Base-by-base conservation (phyloP, 2,329 filamentous ascomycete species). In the Penicillium sp. region DNA sequence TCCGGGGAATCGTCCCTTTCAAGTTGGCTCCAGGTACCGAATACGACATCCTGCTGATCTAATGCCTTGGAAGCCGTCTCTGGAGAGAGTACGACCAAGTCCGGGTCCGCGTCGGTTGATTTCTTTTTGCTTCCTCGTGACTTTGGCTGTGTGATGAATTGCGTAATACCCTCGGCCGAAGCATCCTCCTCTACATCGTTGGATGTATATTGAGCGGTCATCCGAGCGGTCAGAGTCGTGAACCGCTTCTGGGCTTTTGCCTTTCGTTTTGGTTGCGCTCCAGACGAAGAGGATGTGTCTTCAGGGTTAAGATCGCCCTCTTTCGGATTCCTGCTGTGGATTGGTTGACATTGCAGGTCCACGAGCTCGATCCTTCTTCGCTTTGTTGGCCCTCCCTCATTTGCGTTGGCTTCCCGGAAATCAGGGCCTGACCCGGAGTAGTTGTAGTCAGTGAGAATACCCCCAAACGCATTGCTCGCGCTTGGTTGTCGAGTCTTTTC, bases 21-120 rank as follows among this genome's bases (percentile, higher is more conserved):
- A 24, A 96, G 77, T 72, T 96, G 92, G 72, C 92, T 96, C 1
- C 89, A 93, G 0, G 91, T 95, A 1, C 91, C 92, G 75, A 96
- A 96, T 0, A 96, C 77, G 69, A 93, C 90, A 60, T 92, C 86
- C 71, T 95, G 92, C 1, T 83, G 79, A 3, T 84, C 81, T 14
- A 89, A 83, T 64, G 89, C 83, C 54, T 84, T 84, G 44, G 88
- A 75, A 1, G 91, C 92, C 24, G 88, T 84, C 50, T 78, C 79
- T 0, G 91, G 91, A 0, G 90, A 91, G 11, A 91, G 78, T 2
- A 96, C 76, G 4, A 85, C 78, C 73, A 18, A 92, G 72, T 18
- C 84, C 73, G 43, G 80, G 13, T 67, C 57, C 60, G 71, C 60
- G 27, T 64, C 60, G 65, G 69, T 60, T 58, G 69, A 43, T 41